Evolutionary conservation across 1,284 basidiomycete genomes (phyloP).

Genomic region (Moesziomyces globuligerus): DNA sequence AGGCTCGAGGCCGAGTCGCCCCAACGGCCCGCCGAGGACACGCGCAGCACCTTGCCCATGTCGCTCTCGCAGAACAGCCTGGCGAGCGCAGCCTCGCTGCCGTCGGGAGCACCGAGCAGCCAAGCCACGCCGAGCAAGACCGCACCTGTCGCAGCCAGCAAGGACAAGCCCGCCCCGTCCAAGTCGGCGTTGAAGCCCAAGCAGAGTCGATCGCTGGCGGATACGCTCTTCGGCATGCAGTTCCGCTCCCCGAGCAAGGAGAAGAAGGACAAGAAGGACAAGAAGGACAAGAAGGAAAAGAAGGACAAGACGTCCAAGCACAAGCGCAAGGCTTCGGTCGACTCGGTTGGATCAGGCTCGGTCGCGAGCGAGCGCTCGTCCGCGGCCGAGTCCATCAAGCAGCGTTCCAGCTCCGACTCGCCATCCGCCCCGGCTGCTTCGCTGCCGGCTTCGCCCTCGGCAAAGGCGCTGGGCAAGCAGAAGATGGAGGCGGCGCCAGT

Average conservation of each 20-base stretch:
- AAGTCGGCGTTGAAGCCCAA: conserved; percentile 56
- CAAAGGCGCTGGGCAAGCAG: conserved; percentile 35
- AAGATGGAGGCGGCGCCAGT: conserved; percentile 1
- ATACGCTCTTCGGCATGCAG: conserved; percentile 57
- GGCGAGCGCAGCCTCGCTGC: background rate
- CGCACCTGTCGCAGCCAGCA: conserved; percentile 13
- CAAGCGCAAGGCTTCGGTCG: conserved; percentile 26
- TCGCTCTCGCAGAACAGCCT: conserved; percentile 25
- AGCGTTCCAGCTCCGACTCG: conserved; percentile 11
- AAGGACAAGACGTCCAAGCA: conserved; percentile 46
- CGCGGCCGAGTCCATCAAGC: conserved; percentile 8
- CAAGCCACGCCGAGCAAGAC: conserved; percentile 6
- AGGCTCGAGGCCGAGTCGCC: conserved; percentile 34
- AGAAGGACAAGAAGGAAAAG: conserved; percentile 32
- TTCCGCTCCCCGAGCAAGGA: conserved; percentile 43
- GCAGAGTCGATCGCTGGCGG: conserved; percentile 49
- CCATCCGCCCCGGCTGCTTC: background rate
- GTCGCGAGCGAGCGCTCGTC: conserved; percentile 30
- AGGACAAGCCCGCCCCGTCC: conserved; percentile 53
- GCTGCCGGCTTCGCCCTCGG: conserved; percentile 21
- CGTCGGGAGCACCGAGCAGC: background rate
- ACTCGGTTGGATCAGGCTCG: conserved; percentile 30
- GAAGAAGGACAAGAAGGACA: conserved; percentile 42
- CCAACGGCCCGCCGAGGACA: conserved; percentile 26
- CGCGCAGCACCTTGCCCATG: conserved; percentile 43